Conservation (phyloP, 2,329 filamentous ascomycete species). For the Sporothrix mexicana region DNA sequence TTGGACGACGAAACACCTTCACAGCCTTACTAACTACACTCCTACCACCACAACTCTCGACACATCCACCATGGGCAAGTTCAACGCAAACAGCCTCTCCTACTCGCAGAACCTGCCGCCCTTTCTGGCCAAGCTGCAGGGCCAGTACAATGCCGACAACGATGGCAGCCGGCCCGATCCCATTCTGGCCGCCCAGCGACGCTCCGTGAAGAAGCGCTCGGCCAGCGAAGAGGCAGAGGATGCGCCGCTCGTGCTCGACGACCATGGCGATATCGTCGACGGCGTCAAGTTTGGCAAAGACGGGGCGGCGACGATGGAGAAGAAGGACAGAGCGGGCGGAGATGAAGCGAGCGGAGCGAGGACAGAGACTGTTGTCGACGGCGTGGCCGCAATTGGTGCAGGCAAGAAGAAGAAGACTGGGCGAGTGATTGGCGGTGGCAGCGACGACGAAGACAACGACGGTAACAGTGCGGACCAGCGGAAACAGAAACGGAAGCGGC, state of each 20-base stretch:
- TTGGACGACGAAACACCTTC: background rate
- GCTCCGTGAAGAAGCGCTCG: constrained; percentile 60
- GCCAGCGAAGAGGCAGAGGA: constrained; percentile 77
- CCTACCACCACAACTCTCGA: background rate
- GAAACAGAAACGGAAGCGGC: constrained; percentile 24
- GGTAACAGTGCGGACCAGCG: constrained; percentile 37
- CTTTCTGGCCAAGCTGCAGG: constrained; percentile 64
- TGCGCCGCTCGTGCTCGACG: constrained; percentile 75
- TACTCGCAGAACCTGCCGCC: constrained; percentile 67
- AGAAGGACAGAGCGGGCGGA: constrained; percentile 37
- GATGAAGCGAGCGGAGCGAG: background rate
- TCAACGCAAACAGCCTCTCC: constrained; percentile 72
- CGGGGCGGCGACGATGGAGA: constrained; percentile 47
- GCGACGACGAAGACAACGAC: constrained; percentile 44
- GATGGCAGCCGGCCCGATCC: constrained; percentile 55
- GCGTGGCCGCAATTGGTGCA: constrained; percentile 51
- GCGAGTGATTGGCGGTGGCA: constrained; percentile 52
- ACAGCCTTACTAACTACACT: background rate
- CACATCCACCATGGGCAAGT: constrained; percentile 52
- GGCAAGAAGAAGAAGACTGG: constrained; percentile 62
- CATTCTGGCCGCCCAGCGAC: constrained; percentile 56
- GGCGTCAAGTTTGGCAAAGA: constrained; percentile 49
- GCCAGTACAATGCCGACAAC: constrained; percentile 55
- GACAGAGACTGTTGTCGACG: too few relatives aligned
- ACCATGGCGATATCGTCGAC: constrained; percentile 67